Base-by-base conservation (phyloP, 345 rosid genomes). In the Corchorus olitorius region DNA sequence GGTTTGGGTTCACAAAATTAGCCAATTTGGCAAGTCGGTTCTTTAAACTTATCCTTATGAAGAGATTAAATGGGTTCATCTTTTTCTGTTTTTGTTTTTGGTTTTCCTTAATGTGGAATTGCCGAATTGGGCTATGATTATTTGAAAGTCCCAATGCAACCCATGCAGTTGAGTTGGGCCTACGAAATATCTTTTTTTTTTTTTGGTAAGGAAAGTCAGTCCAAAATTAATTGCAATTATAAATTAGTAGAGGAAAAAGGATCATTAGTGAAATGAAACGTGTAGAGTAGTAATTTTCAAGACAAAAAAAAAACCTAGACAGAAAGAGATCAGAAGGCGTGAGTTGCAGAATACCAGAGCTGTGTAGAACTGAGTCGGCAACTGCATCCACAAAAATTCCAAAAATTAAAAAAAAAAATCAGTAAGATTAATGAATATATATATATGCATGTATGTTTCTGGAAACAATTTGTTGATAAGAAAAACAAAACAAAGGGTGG, bases 281-380 rank as follows among this genome's bases (percentile, higher is more conserved):
- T 52, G 39, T 52, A 17, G 27, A 27, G 27, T 27, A 27, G 0
- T 27, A 27, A 27, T 27, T 27, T 27, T 27, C 27, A 27, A 27
- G 27, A 27, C 27, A 27, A 27, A 27, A 27, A 27, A 27, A 27
- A 27, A 53, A 60, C 71, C 19, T 41, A 39, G 19, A 41, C 45
- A n/a, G 4, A 12, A 2, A 27, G 27, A 27, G 27, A n/a, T n/a
- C n/a, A 27, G 27, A 27, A 27, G 35, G 27, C 5, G 8, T 5
- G 14, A 22, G 43, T 60, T 27, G 0, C 27, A 19, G 33, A 20
- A 41, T 88, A 96, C 98, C 87, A 93, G 83, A 68, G 99, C 99
- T 33, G 99, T 92, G 92, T 91, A 96, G 83, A 75, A 81, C 82
- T 96, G 99, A 72, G 99, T 96, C 49, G 99, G 99, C 82, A 95